These are phyloP conservation scores for Apodospora peruviana DNA, from an alignment of 495 filamentous ascomycete genomes.

Conservation along the genomic window DNA sequence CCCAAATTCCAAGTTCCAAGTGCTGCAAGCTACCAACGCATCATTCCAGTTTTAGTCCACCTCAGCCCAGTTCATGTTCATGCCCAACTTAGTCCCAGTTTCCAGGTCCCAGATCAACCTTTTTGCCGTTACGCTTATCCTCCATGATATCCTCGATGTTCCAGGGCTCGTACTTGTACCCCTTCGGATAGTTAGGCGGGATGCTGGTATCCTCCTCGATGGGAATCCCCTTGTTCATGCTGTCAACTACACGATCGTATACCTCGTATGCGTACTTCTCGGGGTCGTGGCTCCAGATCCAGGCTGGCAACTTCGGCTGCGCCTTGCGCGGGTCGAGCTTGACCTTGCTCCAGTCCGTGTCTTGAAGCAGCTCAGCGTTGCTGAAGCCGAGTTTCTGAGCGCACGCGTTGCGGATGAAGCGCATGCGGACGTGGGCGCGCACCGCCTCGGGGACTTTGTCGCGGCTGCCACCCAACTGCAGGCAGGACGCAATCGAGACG, in stretches of 20 bases:
- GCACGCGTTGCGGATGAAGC: conserved; percentile 51
- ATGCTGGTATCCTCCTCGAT: conserved; percentile 33
- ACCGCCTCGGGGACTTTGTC: conserved; percentile 52
- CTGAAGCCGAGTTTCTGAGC: conserved; percentile 52
- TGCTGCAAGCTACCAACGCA: too few species aligned
- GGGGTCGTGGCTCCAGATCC: conserved; percentile 53
- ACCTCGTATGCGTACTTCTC: conserved; percentile 52
- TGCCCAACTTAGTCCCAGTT: conserved; percentile 38
- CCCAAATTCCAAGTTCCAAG: too few species aligned
- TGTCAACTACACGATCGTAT: conserved; percentile 39
- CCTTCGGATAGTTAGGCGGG: conserved; percentile 38
- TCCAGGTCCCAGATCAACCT: conserved; percentile 31
- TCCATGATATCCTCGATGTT: conserved; percentile 38
- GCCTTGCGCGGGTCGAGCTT: conserved; percentile 46
- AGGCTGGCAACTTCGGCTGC: conserved; percentile 45
- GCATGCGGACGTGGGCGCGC: conserved; percentile 43
- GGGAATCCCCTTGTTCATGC: conserved; percentile 30
- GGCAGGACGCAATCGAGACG: conserved; percentile 55
- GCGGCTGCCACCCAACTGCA: conserved; percentile 54
- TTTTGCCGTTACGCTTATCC: conserved; percentile 28
- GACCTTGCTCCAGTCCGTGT: conserved; percentile 53
- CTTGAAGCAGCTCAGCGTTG: conserved; percentile 51
- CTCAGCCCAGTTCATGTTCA: too few species aligned
- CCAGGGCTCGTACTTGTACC: conserved; percentile 43
- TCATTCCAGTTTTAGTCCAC: too few species aligned